These are phyloP conservation scores for Yarrowia sp. DNA, from an alignment of 805 yeast species.

Conservation along the genomic window DNA sequence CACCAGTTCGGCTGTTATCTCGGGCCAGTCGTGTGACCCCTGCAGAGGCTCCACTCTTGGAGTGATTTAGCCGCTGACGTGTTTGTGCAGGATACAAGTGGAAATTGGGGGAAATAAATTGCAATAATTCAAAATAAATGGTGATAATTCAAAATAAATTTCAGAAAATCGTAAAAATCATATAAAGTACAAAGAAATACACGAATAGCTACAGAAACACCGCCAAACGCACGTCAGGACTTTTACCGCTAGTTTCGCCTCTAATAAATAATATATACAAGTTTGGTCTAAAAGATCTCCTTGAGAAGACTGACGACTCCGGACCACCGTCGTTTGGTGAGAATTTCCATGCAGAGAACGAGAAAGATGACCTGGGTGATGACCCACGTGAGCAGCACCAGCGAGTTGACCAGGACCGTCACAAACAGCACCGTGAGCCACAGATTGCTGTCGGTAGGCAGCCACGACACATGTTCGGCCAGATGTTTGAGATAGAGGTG, in stretches of 20 bases:
- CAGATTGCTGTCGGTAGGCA: not conserved
- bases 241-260: too few relatives aligned
- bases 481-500: conserved; percentile 11
- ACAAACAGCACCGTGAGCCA: conserved; percentile 23
- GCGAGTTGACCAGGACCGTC: conserved; percentile 6
- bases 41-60: not conserved
- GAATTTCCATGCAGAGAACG: conserved; percentile 32
- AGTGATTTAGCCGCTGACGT: conserved; percentile 3
- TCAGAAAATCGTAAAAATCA: too few relatives aligned
- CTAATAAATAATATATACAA: conserved; percentile 26
- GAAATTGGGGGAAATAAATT: not conserved
- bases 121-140: too few relatives aligned
- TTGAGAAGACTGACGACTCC: not conserved
- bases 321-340: conserved; percentile 28
- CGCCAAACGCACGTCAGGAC: too few relatives aligned
- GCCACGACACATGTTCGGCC: conserved; percentile 19
- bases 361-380: conserved; percentile 33
- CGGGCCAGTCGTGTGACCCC: not conserved
- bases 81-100: not conserved
- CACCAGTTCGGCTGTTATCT: not conserved
- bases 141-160: too few relatives aligned
- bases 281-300: not conserved
- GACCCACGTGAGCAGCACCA: conserved; percentile 33
- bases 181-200: too few relatives aligned
- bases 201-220: too few relatives aligned